Conservation (phyloP, 805 yeast species). For the Komagataella pastoris region DNA sequence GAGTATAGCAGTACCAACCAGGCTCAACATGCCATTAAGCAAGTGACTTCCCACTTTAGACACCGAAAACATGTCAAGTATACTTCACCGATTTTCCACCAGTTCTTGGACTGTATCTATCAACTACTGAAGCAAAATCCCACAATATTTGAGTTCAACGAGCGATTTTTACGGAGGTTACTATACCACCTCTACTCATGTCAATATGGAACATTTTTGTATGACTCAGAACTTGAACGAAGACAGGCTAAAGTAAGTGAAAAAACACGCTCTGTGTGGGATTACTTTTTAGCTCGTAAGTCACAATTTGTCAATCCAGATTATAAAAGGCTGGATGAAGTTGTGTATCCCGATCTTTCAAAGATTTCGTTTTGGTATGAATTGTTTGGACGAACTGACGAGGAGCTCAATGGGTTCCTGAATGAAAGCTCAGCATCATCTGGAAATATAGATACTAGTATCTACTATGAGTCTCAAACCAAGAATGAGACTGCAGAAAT, state of each 20-base stretch:
- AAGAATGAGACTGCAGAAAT: slow-evolving; percentile 1
- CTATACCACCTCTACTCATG: slow-evolving; percentile 86
- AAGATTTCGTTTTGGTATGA: slow-evolving; percentile 85
- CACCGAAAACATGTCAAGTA: slow-evolving; percentile 37
- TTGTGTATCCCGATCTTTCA: slow-evolving; percentile 45
- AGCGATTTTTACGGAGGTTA: slow-evolving; percentile 70
- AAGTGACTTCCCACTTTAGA: slow-evolving; percentile 36
- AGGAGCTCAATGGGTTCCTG: slow-evolving; percentile 37
- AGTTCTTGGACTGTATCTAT: slow-evolving; percentile 80
- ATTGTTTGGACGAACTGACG: slow-evolving; percentile 62
- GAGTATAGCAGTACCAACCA: slow-evolving; percentile 19
- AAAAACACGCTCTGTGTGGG: slow-evolving; percentile 79
- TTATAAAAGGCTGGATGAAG: slow-evolving; percentile 24
- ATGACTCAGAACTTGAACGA: slow-evolving; percentile 59
- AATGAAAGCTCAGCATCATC: not conserved
- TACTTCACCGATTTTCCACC: slow-evolving; percentile 90
- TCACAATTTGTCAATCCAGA: slow-evolving; percentile 50
- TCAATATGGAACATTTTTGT: slow-evolving; percentile 85
- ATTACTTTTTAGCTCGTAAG: slow-evolving; percentile 70
- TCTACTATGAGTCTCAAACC: not conserved
- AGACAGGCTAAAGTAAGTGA: slow-evolving; percentile 23
- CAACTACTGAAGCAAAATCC: slow-evolving; percentile 70
- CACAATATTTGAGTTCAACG: slow-evolving; percentile 69
- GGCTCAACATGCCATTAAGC: slow-evolving; percentile 29
- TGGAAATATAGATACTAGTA: not conserved